These are phyloP conservation scores for Salix udensis DNA, from an alignment of 345 rosid species.

Conservation along the genomic window DNA sequence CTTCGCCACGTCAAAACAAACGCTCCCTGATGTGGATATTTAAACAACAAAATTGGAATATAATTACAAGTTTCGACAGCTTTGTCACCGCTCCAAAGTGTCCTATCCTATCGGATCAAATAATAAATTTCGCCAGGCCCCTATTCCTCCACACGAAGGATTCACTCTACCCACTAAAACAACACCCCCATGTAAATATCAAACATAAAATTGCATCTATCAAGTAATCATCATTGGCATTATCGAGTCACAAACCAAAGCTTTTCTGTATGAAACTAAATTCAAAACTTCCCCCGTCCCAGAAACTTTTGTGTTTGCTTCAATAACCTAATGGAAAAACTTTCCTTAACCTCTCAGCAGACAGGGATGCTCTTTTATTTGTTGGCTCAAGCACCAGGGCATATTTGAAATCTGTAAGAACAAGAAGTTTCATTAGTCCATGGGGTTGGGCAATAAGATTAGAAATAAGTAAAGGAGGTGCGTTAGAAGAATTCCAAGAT, in stretches of 20 bases:
- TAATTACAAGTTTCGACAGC: slow-evolving; percentile 12
- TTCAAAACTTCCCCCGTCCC: background rate
- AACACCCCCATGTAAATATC: background rate
- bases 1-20: no score
- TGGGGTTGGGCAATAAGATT: background rate
- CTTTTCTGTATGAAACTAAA: background rate
- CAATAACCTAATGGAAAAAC: slow-evolving; percentile 34
- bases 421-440: slow-evolving; percentile 1
- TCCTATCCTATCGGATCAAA: background rate
- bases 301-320: background rate
- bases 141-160: background rate
- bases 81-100: background rate
- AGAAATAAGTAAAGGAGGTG: background rate
- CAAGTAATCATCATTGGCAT: background rate
- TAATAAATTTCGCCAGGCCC: background rate
- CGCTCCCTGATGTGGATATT: background rate
- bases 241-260: background rate
- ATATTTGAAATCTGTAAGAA: slow-evolving; percentile 63
- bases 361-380: slow-evolving; percentile 74
- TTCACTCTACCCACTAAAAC: background rate
- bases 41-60: slow-evolving; percentile 39
- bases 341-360: slow-evolving; percentile 74
- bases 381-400: slow-evolving; percentile 95
- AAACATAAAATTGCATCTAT: background rate
- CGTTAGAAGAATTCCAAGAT: background rate